A percentile compares a stretch with the other conserved stretches of the same genome.
phyloP scores from a whole-genome alignment of 2,329 filamentous ascomycete species.

The Pseudogymnoascus sp. region DNA sequence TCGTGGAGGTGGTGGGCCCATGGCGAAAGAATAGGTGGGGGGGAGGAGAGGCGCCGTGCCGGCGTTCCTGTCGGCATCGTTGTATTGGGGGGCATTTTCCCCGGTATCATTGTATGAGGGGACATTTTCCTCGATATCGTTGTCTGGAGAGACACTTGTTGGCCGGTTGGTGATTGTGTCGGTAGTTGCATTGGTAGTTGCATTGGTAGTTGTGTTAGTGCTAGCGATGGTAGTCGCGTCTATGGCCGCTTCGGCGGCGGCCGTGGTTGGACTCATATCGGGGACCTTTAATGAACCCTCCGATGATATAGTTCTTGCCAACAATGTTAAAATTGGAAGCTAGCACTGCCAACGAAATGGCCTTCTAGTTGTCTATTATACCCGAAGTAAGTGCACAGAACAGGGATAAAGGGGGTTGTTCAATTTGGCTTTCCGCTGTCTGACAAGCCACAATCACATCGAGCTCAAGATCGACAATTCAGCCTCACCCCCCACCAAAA shows the following conservation, averaged over 20 bases:
- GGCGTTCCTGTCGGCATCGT: background rate
- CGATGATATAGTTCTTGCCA: background rate
- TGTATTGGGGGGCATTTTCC: background rate
- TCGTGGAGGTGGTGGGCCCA: background rate
- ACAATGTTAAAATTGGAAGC: background rate
- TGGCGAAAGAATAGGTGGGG: background rate
- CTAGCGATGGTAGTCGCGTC: background rate
- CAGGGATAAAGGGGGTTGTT: background rate
- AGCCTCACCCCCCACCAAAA: background rate
- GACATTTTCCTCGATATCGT: background rate
- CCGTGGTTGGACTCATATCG: background rate
- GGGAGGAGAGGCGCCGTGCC: background rate
- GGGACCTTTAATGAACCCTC: background rate
- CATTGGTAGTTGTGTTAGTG: no score
- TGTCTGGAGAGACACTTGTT: no score
- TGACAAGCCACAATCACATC: background rate
- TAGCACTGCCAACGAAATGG: background rate
- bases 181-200: background rate
- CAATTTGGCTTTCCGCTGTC: background rate
- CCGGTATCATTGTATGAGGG: background rate
- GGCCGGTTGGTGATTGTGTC: background rate
- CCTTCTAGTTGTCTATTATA: background rate
- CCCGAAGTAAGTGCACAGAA: background rate
- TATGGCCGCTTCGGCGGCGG: background rate
- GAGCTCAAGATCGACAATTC: background rate